Conservation (phyloP, 495 filamentous ascomycete species). For the Chaetomium tenue region DNA sequence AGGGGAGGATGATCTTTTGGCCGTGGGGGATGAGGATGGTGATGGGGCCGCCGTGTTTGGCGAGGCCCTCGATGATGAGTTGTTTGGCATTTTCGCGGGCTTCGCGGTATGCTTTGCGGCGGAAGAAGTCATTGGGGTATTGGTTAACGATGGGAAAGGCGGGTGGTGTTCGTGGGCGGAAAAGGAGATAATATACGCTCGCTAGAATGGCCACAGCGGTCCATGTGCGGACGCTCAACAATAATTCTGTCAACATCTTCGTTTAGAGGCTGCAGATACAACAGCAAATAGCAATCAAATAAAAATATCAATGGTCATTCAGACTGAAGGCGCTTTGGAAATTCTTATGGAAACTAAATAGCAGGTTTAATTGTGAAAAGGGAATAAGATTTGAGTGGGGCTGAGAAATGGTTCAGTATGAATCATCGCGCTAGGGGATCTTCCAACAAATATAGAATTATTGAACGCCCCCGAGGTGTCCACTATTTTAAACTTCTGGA, state of each 20-base stretch:
- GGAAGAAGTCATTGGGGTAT: neutral
- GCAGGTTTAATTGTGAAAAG: too few relatives aligned
- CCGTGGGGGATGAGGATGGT: neutral
- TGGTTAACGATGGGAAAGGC: neutral
- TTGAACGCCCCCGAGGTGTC: too few relatives aligned
- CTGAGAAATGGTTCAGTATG: too few relatives aligned
- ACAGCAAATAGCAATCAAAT: neutral
- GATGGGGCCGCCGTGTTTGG: neutral
- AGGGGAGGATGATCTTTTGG: neutral
- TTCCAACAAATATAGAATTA: too few relatives aligned
- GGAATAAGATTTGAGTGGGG: too few relatives aligned
- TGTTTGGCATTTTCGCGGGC: neutral
- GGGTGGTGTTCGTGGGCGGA: neutral
- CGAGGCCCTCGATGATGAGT: neutral
- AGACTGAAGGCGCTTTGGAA: too few relatives aligned
- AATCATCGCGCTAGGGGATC: too few relatives aligned
- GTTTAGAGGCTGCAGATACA: neutral
- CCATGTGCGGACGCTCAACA: neutral
- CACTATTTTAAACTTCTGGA: too few relatives aligned
- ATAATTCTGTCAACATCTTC: neutral
- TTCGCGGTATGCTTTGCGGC: neutral
- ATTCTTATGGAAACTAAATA: too few relatives aligned
- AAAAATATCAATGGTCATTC: too few relatives aligned
- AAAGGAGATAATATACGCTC: neutral
- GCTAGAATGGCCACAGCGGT: neutral